Evolutionary conservation across 805 yeast genomes (phyloP).

Genomic region (Metschnikowia sp.): DNA sequence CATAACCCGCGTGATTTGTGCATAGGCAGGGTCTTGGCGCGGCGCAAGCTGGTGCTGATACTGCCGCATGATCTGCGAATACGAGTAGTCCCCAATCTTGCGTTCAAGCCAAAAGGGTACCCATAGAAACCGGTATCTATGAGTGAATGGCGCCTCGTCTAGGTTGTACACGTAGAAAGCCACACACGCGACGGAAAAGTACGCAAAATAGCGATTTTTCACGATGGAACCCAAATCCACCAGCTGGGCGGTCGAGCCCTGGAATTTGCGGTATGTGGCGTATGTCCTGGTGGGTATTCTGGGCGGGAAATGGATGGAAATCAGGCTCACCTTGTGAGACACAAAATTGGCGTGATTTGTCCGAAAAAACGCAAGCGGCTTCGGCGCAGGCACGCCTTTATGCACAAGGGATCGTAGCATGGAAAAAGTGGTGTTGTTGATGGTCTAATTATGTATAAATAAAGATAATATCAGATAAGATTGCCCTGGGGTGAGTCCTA

Average conservation of each 20-base stretch:
- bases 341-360: too few species aligned
- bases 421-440: too few species aligned
- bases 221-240: conserved; percentile 16
- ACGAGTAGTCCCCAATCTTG: conserved; percentile 60
- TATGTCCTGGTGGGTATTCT: background rate
- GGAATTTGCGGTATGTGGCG: conserved; percentile 22
- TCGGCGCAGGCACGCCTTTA: too few species aligned
- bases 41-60: conserved; percentile 57
- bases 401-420: too few species aligned
- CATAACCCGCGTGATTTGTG: conserved; percentile 60
- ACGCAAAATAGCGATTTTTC: conserved; percentile 30
- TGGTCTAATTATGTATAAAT: too few species aligned
- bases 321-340: too few species aligned
- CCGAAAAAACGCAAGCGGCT: too few species aligned
- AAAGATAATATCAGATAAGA: too few species aligned
- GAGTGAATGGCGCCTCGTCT: conserved; percentile 79
- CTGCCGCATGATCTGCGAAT: conserved; percentile 56
- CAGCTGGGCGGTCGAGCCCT: conserved; percentile 3
- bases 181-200: conserved; percentile 20
- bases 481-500: too few species aligned
- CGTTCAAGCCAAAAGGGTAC: conserved; percentile 63
- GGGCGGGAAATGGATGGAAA: too few species aligned
- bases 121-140: conserved; percentile 68
- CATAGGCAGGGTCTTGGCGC: conserved; percentile 54
- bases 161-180: conserved; percentile 39